phyloP scores from a whole-genome alignment of 768 basidiomycete genomes.

The Strobilomyces dryophilus region DNA sequence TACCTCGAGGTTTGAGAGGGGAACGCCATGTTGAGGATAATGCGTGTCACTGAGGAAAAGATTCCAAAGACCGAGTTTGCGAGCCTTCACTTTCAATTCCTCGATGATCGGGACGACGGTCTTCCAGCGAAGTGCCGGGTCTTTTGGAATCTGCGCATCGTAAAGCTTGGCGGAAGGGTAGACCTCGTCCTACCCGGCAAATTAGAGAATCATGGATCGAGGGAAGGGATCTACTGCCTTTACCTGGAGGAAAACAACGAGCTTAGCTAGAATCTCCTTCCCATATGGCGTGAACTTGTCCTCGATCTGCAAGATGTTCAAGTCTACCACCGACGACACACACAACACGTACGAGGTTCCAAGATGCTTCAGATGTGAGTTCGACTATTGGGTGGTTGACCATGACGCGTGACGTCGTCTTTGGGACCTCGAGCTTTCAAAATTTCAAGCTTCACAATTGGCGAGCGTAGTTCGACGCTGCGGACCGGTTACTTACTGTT shows the following conservation, averaged over 20 bases:
- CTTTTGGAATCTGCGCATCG: constrained; percentile 75
- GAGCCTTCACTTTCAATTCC: constrained; percentile 85
- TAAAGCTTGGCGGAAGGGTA: constrained; percentile 74
- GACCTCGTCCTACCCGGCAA: constrained; percentile 68
- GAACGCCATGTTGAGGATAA: constrained; percentile 85
- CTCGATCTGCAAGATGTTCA: constrained; percentile 54
- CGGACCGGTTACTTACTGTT: constrained; percentile 9
- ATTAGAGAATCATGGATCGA: neutral
- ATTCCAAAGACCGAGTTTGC: constrained; percentile 91
- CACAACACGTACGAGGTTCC: constrained; percentile 66
- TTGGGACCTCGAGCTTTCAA: neutral
- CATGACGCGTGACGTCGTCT: constrained; percentile 47
- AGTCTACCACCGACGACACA: neutral
- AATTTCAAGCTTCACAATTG: neutral
- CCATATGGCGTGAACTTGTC: constrained; percentile 90
- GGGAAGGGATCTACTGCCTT: constrained; percentile 11
- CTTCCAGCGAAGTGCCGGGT: constrained; percentile 77
- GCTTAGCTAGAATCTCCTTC: constrained; percentile 79
- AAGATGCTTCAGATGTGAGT: constrained; percentile 79
- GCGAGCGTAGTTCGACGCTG: neutral
- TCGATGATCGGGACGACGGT: constrained; percentile 76
- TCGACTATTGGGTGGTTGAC: constrained; percentile 66
- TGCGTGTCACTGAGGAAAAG: constrained; percentile 93
- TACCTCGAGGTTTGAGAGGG: constrained; percentile 92
- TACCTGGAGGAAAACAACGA: constrained; percentile 84